Percentiles rank a stretch among this genome's conserved stretches.
Conservation (phyloP, 2,329 filamentous ascomycete species). For the Dactylellina leptospora region DNA sequence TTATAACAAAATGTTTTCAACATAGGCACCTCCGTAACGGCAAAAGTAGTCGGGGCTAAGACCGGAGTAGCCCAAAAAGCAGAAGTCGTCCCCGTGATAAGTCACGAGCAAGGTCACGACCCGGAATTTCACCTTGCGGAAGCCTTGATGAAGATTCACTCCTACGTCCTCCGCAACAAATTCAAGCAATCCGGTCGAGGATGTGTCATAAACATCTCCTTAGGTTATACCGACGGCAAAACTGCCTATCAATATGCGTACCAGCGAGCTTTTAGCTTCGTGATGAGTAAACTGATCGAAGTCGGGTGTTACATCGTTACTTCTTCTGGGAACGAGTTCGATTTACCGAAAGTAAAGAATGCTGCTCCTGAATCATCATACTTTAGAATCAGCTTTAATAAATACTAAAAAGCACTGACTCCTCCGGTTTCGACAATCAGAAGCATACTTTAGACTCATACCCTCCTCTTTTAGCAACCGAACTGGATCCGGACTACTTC, state of each 20-base stretch:
- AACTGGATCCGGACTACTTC: neutral
- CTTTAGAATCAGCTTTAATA: neutral
- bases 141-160: neutral
- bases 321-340: neutral
- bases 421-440: neutral
- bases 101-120: neutral
- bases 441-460: too few relatives aligned
- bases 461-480: neutral
- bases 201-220: neutral
- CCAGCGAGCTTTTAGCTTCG: neutral
- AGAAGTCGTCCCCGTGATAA: neutral
- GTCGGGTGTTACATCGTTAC: neutral
- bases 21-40: neutral
- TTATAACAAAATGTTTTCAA: too few relatives aligned
- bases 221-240: neutral
- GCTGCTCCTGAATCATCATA: too few relatives aligned
- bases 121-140: neutral
- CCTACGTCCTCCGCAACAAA: neutral
- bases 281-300: neutral
- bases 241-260: too few relatives aligned
- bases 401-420: neutral
- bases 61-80: neutral
- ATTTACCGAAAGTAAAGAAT: too few relatives aligned
- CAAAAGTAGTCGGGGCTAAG: neutral
- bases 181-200: neutral